A percentile compares a stretch with the other conserved stretches of the same genome.
phyloP scores from a whole-genome alignment of 2,329 filamentous ascomycete genomes.

The Fusarium sp. region DNA sequence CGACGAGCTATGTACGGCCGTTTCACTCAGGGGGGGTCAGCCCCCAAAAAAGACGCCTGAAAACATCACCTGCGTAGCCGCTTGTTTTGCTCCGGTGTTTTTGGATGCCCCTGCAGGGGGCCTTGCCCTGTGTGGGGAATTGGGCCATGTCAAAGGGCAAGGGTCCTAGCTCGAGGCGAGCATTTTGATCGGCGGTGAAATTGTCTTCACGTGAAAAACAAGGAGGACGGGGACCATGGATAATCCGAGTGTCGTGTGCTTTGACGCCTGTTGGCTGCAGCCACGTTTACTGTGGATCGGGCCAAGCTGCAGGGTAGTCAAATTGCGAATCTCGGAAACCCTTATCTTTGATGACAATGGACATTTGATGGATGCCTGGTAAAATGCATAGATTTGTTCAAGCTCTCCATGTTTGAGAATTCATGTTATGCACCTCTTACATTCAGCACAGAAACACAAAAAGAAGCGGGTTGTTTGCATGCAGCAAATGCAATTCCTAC shows the following conservation, averaged over 20 bases:
- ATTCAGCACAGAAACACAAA: no score
- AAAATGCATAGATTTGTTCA: neutral
- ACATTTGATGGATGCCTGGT: neutral
- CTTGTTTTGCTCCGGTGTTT: neutral
- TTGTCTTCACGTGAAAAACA: conserved; percentile 8
- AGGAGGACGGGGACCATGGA: neutral
- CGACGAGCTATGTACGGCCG: conserved; percentile 5
- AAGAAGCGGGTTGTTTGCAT: neutral
- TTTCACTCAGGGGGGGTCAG: neutral
- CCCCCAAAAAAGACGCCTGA: neutral
- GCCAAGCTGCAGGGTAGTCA: neutral
- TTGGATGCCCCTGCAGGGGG: neutral
- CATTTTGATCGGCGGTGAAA: conserved; percentile 5
- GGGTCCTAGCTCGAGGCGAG: neutral
- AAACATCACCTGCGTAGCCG: neutral
- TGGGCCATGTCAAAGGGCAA: neutral
- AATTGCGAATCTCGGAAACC: neutral
- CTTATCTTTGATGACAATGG: neutral
- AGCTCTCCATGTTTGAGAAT: neutral
- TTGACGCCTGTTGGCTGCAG: neutral
- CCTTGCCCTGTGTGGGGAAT: neutral
- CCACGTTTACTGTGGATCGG: neutral
- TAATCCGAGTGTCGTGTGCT: conserved; percentile 6
- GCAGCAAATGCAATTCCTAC: neutral
- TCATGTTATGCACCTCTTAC: neutral